Base-by-base conservation (phyloP, 2,329 filamentous ascomycete species). In the Teratosphaeria zuluensis region DNA sequence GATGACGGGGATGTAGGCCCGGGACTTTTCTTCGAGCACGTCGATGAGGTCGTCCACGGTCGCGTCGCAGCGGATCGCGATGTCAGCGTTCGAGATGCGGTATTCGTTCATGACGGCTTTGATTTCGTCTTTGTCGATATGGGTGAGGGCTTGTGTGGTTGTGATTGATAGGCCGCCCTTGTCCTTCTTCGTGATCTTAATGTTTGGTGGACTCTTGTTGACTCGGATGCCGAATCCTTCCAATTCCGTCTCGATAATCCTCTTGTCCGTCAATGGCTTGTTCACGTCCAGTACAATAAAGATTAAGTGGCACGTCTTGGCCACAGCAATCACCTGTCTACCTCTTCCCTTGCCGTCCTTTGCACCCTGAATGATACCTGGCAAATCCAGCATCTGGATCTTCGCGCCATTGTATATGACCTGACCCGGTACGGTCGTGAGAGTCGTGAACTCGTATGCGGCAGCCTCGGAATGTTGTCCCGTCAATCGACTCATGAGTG, bases 161-260 rank as follows among this genome's bases (percentile, higher is more conserved):
- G 92, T 96, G 71, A 99, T 94, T 70, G 89, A 92, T 71, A 99
- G 85, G 38, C 94, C 94, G 66, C 94, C 94, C 78, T 97, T 97
- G 76, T 99, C 94, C 81, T 99, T 99, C 81, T 99, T 99, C 78
- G 87, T 95, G 81, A 96, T 96, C n/a, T 94, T 89, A 70, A 99
- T 99, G 74, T 99, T 99, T 48, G 94, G 94, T 30, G 94, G 94
- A 68, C 85, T 78, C 80, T 97, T 99, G 81, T 99, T 99, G 79
- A 97, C 92, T 58, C 94, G 84, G 72, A 99, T 96, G 35, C 94
- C 94, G 69, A 99, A 99, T 7, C 94, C 94, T 74, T 99, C 94
- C 72, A 99, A 77, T 78, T 99, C 94, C 56, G 84, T 82, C 77
- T 99, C 94, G 70, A 99, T 99, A 63, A 99, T 82, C 61, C 90